Evolutionary conservation across 805 yeast genomes (phyloP), one percentile per base, ranked within the genome.

Genomic region (Clavispora asparagi): DNA sequence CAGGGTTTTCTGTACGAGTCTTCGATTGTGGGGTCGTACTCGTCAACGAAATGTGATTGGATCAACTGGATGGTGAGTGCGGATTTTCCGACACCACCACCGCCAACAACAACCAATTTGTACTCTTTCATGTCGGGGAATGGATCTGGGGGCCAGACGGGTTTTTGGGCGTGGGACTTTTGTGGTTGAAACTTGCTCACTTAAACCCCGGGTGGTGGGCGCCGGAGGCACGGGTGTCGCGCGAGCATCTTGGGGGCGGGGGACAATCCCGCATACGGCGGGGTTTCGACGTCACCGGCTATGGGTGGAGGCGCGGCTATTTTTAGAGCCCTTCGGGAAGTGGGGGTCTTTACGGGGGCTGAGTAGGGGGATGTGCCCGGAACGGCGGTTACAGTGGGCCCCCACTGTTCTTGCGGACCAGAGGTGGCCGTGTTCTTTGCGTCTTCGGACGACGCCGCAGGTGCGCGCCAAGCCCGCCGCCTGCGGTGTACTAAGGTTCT

Each of bases 11-110:
- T 78, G 65, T 86, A 87, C 0, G 91, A 83, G 60, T 86, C 94
- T 68, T 94, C 99, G 61, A 94, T 94, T 10, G 99, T 94, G 9
- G 99, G 99, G 68, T 94, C 99, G 61, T 94, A 94, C 64, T 94
- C 99, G 65, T 91, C 97, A 29, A 92, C 96, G 62, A 94, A 94
- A 60, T 91, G 97, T 31, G 90, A 81, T 65, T 92, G 98, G 45
- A 94, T 90, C 60, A 94, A 77, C 67, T 94, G 96, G 54, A 94
- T 94, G 26, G 99, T 94, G 52, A 94, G 73, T 6, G 99, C 98
- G 23, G 95, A 85, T 67, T 94, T 94, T 70, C 99, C 99, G 46
- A 94, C 99, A 69, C 97, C 97, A 62, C 98, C 98, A 35, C 97
- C 97, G 46, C 98, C 99, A 46, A 92, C 97, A 39, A 92, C 97